Evolutionary conservation across 257 asterid genomes (phyloP), one percentile per base, ranked within the genome.

Genomic region (Anisodus tanguticus): DNA sequence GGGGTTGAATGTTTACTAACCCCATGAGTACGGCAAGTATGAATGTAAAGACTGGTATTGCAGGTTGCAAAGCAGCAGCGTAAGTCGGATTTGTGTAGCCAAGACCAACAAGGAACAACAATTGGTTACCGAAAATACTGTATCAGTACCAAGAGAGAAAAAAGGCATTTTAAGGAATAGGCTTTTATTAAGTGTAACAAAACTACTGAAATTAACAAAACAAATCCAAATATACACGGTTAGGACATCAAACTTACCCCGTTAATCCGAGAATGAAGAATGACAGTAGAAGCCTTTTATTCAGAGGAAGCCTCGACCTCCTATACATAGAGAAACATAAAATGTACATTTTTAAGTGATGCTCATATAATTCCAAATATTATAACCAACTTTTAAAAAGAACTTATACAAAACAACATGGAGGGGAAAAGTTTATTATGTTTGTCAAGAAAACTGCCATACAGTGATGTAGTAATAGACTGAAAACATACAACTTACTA

Each of bases 21-120:
- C 99, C 98, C 98, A 93, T 97, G 51, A 91, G 54, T 26, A 92
- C 93, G 76, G 99, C 95, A 87, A 97, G 91, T 84, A 95, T 88
- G 88, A 97, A 95, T 49, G 99, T 97, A 57, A 97, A 95, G 84
- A 97, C 99, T 85, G 99, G 99, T 86, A 95, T 93, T 57, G 99
- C 87, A 53, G 99, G 99, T 87, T 96, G 99, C 82, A 94, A 89
- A 53, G 98, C 99, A 80, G 99, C 98, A 88, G 99, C 99, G 79
- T 97, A 97, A 54, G 95, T 84, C 45, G 99, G 99, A 91, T 90
- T 97, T 9, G 99, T 97, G 91, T 93, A 95, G 87, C 95, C 98
- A 83, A 97, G 98, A 72, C 99, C 99, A 83, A 93, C 64, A 78
- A 97, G 97, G 91, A 97, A 97, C 91, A 97, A 88, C 83, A 97